Evolutionary conservation across 2,329 filamentous ascomycete genomes (phyloP), one percentile per base, ranked within the genome.

Genomic region (Talaromyces sp.): DNA sequence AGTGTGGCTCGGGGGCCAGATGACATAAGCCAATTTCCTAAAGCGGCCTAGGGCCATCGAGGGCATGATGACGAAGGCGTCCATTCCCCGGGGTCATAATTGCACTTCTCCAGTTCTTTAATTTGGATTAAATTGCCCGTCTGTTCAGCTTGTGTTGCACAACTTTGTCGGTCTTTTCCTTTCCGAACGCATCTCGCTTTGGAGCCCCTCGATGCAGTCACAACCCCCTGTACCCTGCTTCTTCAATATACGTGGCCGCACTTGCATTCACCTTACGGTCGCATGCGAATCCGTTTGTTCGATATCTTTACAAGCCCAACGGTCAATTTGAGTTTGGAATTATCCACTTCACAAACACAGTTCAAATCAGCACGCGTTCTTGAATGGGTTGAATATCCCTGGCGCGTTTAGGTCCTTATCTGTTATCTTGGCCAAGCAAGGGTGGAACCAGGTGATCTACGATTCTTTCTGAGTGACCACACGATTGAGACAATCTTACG

Each of bases 11-110:
- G 50, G 41, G 43, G 27, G 24, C 16, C n/a, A 16, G 16, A 29
- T 59, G 54, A 59, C 57, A 50, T 59, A 54, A 45, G 14, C 22
- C 33, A 33, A 41, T 29, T 40, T 20, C 55, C 54, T 40, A 45
- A 59, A 49, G 32, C 54, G 45, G 55, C 22, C 29, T 49, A 48
- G 54, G 24, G 33, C 47, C 29, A 29, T 17, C 36, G 9, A 39
- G 11, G 16, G 36, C 36, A 35, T 35, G 43, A 57, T 60, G 57
- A 60, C 57, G 57, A 56, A 57, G 55, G 47, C 52, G 52, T 57
- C 50, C 52, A 60, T 55, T 60, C 55, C 50, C 22, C 42, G 44
- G 46, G 24, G 49, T 47, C 29, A 27, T 36, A 19, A 29, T 41
- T 46, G 30, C 33, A 37, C 50, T 44, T 55, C 43, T 47, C 41